Base-by-base conservation (phyloP, 2,329 filamentous ascomycete species). In the Ophiostoma tasmaniense region DNA sequence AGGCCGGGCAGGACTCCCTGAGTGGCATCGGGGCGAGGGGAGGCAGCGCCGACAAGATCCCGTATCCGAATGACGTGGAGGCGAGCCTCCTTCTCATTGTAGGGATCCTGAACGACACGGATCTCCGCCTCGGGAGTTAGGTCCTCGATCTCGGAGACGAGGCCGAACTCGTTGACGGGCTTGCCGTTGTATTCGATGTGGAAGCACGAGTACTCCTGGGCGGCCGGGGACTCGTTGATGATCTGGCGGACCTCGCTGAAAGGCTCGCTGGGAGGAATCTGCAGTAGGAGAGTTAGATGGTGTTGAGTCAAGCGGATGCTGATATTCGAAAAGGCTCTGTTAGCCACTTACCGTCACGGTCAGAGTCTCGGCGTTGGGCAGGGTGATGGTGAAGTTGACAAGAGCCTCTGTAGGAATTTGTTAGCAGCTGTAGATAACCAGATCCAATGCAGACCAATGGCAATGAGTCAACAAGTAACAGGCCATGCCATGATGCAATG, bases 161-260 rank as follows among this genome's bases (percentile, higher is more conserved):
- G 90, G 70, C 96, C 86, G 75, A 95, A 98, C 80, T 99, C 95
- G 79, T 98, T 98, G 84, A 99, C 90, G 73, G 91, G 90, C 79
- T 91, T 83, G 74, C 92, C 92, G 70, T 91, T 89, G 81, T 93
- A 89, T 81, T 98, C 93, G 75, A 99, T 88, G 81, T 99, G 95
- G 83, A 99, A 99, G 84, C 95, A 99, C 67, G 95, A 96, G 82
- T 97, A 97, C 80, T 96, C 93, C 81, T 97, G 95, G 67, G 94
- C 96, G 71, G 90, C 85, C 5, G 95, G 95, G 66, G 93, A 85
- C 80, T 99, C 95, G 80, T 97, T 93, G 77, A 99, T 91, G 72
- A 93, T 94, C 80, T 98, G 95, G 73, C 95, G 91, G 75, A 99
- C 89, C 83, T 99, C 95, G 80, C 98, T 95, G 71, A 98, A 90